Evolutionary conservation across 768 basidiomycete species (phyloP).

Genomic region (Sporobolomyces pararoseus): DNA sequence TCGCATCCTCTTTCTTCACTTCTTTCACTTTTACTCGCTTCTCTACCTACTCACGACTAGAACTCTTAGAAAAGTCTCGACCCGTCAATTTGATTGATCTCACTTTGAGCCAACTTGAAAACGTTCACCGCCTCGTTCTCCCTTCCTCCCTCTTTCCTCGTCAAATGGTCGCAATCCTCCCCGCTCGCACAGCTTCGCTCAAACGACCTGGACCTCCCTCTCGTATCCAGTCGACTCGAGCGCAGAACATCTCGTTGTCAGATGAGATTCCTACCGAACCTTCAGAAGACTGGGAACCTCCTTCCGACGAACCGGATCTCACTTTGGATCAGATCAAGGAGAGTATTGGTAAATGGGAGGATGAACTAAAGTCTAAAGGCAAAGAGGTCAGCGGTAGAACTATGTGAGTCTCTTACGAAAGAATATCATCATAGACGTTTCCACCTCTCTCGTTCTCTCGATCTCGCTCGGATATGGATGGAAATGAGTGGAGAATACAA

Average conservation of each 20-base stretch:
- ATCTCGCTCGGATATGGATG: background rate
- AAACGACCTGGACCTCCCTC: slow-evolving; percentile 24
- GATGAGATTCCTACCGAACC: slow-evolving; percentile 26
- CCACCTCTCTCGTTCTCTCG: background rate
- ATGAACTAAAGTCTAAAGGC: slow-evolving; percentile 64
- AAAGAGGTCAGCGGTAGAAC: slow-evolving; percentile 78
- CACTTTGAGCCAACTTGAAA: too few species aligned
- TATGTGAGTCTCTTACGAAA: slow-evolving; percentile 61
- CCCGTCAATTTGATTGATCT: too few species aligned
- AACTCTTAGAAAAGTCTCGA: too few species aligned
- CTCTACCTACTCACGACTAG: too few species aligned
- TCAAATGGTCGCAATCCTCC: slow-evolving; percentile 7
- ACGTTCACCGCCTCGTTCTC: background rate
- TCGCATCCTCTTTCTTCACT: background rate
- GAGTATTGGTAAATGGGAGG: slow-evolving; percentile 68
- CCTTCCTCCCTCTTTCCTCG: background rate
- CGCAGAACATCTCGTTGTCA: slow-evolving; percentile 19
- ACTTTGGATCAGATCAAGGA: slow-evolving; percentile 63
- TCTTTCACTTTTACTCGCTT: background rate
- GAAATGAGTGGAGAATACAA: too few species aligned
- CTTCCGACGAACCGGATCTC: slow-evolving; percentile 35
- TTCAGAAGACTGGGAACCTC: slow-evolving; percentile 35
- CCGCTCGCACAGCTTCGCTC: slow-evolving; percentile 11
- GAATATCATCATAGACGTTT: background rate
- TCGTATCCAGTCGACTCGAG: slow-evolving; percentile 23